These are phyloP conservation scores for Colletotrichum sp. DNA, from an alignment of 2,329 filamentous ascomycete species.

Conservation along the genomic window DNA sequence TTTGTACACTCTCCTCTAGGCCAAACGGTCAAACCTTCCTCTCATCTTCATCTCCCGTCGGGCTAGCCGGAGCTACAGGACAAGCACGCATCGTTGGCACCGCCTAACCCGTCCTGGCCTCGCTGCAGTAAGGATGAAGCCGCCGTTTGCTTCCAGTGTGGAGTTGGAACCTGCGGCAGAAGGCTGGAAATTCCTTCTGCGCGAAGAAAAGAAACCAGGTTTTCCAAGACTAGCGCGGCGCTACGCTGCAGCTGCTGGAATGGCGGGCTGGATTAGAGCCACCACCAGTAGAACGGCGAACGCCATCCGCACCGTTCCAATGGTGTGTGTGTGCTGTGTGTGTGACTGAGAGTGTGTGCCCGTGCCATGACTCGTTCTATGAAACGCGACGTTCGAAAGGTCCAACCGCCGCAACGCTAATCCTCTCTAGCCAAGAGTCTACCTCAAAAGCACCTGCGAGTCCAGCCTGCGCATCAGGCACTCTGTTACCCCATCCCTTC, in stretches of 20 bases:
- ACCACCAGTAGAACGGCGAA: neutral
- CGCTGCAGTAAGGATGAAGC: slow-evolving; percentile 5
- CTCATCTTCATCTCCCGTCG: neutral
- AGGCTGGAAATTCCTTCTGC: neutral
- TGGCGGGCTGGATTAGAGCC: neutral
- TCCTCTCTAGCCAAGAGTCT: neutral
- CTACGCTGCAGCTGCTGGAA: neutral
- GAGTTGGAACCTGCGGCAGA: neutral
- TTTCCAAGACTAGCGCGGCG: neutral
- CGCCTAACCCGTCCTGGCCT: neutral
- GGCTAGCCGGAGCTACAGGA: neutral
- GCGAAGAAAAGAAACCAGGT: neutral
- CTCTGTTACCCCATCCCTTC: neutral
- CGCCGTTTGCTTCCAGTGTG: slow-evolving; percentile 4
- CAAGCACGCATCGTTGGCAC: neutral
- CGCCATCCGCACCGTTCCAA: slow-evolving; percentile 7
- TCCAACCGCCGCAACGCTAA: slow-evolving; percentile 10
- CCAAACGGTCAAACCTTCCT: neutral
- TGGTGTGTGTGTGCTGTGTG: neutral
- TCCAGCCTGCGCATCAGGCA: neutral
- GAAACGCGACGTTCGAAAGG: slow-evolving; percentile 11
- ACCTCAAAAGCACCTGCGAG: neutral
- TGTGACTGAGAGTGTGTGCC: neutral
- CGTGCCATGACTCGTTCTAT: slow-evolving; percentile 14
- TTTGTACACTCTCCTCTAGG: neutral